These are phyloP conservation scores for Neurospora sp. DNA, from an alignment of 495 filamentous ascomycete species.

Conservation along the genomic window DNA sequence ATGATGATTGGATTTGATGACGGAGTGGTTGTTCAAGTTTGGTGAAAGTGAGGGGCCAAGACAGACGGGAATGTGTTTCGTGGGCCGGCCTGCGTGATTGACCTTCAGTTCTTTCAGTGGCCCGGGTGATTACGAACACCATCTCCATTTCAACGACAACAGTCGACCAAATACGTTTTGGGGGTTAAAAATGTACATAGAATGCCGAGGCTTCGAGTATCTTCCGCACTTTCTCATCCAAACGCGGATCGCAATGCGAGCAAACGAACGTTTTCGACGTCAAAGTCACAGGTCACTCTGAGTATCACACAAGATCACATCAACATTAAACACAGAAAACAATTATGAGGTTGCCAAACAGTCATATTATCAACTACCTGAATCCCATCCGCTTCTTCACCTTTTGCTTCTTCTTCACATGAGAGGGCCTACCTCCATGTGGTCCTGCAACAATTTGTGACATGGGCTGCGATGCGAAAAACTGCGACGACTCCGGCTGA, in stretches of 20 bases:
- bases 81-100: neutral
- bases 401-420: conserved; percentile 7
- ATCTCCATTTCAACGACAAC: neutral
- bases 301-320: neutral
- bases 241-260: neutral
- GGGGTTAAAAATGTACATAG: neutral
- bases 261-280: neutral
- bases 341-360: neutral
- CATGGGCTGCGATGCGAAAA: conserved; percentile 5
- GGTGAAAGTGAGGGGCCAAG: neutral
- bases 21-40: neutral
- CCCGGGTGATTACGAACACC: neutral
- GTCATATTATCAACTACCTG: conserved; percentile 7
- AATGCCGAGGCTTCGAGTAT: neutral
- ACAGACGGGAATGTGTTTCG: neutral
- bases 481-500: neutral
- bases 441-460: conserved; percentile 14
- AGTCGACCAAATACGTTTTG: too few relatives aligned
- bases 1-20: neutral
- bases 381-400: conserved; percentile 4
- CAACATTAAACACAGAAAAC: neutral
- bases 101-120: neutral
- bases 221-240: neutral
- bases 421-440: conserved; percentile 4
- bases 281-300: too few relatives aligned